A percentile compares a stretch with the other conserved stretches of the same genome.
These are phyloP conservation scores for Grosmannia huntii DNA, from an alignment of 2,329 filamentous ascomycete genomes.

Conservation along the genomic window DNA sequence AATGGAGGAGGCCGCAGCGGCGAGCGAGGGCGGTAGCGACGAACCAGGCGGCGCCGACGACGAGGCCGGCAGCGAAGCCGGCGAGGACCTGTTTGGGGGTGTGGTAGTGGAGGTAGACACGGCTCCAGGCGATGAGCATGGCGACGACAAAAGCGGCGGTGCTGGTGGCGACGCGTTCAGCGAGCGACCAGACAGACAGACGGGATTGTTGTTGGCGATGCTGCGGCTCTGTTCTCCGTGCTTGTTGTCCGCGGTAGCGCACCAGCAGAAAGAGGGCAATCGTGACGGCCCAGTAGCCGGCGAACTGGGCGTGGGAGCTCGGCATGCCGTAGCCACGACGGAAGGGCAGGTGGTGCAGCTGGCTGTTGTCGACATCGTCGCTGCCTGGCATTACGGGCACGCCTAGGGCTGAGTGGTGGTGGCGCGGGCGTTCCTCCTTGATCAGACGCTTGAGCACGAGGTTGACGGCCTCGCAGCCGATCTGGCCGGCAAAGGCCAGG, in stretches of 20 bases:
- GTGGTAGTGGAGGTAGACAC: conserved; percentile 89
- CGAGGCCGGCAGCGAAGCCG: conserved; percentile 56
- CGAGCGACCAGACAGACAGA: conserved; percentile 47
- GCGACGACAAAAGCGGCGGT: conserved; percentile 49
- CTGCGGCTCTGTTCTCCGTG: too few relatives aligned
- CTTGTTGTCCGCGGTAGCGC: conserved; percentile 56
- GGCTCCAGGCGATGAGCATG: conserved; percentile 61
- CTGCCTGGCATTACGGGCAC: too few relatives aligned
- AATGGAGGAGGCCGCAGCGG: conserved; percentile 54
- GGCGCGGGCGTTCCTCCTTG: conserved; percentile 77
- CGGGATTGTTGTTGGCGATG: too few relatives aligned
- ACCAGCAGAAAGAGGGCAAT: conserved; percentile 74
- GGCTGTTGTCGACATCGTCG: background rate
- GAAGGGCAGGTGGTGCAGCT: conserved; percentile 3
- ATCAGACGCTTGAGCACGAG: conserved; percentile 81
- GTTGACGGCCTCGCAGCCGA: conserved; percentile 84
- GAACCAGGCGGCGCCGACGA: conserved; percentile 72
- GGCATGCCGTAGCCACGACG: conserved; percentile 83
- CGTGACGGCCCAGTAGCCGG: conserved; percentile 79
- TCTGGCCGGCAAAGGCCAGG: conserved; percentile 83
- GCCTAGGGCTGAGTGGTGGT: conserved; percentile 57
- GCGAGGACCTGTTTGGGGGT: conserved; percentile 78
- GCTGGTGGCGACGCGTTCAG: conserved; percentile 43
- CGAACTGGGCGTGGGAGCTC: conserved; percentile 85
- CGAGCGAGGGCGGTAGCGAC: conserved; percentile 53